phyloP scores from a whole-genome alignment of 2,329 filamentous ascomycete genomes.

The Hypoxylon sp. region DNA sequence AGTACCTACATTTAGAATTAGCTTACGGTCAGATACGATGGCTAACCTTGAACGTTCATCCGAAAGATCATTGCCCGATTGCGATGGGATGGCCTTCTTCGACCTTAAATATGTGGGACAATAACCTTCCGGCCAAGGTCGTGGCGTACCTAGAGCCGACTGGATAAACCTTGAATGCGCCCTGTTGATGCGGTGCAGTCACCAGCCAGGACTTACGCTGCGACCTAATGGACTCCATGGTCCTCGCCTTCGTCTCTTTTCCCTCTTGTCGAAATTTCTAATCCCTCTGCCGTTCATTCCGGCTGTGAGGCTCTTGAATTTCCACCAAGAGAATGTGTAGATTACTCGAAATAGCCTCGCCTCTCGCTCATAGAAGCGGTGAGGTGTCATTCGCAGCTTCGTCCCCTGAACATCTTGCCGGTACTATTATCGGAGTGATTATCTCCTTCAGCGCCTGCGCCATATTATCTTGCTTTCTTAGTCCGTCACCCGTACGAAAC shows the following conservation, averaged over 20 bases:
- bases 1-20: background rate
- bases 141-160: background rate
- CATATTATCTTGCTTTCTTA: conserved; percentile 39
- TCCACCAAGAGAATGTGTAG: background rate
- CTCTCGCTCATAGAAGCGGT: conserved; percentile 14
- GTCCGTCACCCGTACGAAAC: conserved; percentile 22
- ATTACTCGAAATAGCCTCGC: conserved; percentile 26
- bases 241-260: background rate
- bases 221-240: background rate
- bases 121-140: conserved; percentile 10
- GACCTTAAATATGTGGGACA: conserved; percentile 11
- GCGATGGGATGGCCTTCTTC: background rate
- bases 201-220: background rate
- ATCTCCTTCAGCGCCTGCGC: conserved; percentile 36
- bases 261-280: background rate
- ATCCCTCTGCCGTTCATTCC: background rate
- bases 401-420: conserved; percentile 22
- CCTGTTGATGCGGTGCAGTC: background rate
- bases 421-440: conserved; percentile 32
- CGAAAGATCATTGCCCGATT: conserved; percentile 4
- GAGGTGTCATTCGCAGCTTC: background rate
- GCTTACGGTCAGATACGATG: background rate
- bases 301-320: background rate
- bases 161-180: conserved; percentile 14
- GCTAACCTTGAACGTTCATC: conserved; percentile 15